phyloP scores from a whole-genome alignment of 176 grass and related monocot species.

The Raddia guianensis region DNA sequence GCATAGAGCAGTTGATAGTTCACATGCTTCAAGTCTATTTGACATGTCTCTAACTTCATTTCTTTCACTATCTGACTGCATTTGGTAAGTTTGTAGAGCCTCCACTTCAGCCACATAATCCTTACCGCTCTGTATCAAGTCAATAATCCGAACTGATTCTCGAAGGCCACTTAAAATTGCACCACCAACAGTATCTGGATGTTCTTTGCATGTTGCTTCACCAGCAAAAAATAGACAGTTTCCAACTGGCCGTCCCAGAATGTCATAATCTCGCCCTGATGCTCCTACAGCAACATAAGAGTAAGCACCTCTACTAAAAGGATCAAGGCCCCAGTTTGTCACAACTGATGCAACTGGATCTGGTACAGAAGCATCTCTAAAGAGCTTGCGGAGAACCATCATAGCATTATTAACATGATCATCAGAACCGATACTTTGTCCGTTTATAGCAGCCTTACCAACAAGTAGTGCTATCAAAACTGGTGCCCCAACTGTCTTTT shows the following conservation, averaged over 20 bases:
- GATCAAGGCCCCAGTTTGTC: slow-evolving; percentile 97
- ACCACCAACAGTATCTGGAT: slow-evolving; percentile 99
- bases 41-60: slow-evolving; percentile 90
- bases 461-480: slow-evolving; percentile 89
- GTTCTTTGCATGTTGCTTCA: slow-evolving; percentile 97
- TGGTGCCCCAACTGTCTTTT: slow-evolving; percentile 85
- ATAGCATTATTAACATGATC: slow-evolving; percentile 88
- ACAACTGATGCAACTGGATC: slow-evolving; percentile 91
- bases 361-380: slow-evolving; percentile 76
- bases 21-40: slow-evolving; percentile 82
- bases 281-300: slow-evolving; percentile 95
- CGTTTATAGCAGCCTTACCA: slow-evolving; percentile 92
- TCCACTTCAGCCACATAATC: slow-evolving; percentile 91
- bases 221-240: slow-evolving; percentile 98
- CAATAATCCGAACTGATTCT: slow-evolving; percentile 92
- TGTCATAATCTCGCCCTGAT: slow-evolving; percentile 91
- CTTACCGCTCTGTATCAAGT: slow-evolving; percentile 69
- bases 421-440: slow-evolving; percentile 62
- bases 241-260: slow-evolving; percentile 84
- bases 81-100: slow-evolving; percentile 73
- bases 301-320: slow-evolving; percentile 95
- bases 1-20: slow-evolving; percentile 67
- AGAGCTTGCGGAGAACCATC: slow-evolving; percentile 86
- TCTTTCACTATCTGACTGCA: slow-evolving; percentile 80
- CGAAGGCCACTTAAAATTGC: slow-evolving; percentile 98